These are phyloP conservation scores for Nicotiana tabacum DNA, from an alignment of 257 asterid species.

Conservation along the genomic window DNA sequence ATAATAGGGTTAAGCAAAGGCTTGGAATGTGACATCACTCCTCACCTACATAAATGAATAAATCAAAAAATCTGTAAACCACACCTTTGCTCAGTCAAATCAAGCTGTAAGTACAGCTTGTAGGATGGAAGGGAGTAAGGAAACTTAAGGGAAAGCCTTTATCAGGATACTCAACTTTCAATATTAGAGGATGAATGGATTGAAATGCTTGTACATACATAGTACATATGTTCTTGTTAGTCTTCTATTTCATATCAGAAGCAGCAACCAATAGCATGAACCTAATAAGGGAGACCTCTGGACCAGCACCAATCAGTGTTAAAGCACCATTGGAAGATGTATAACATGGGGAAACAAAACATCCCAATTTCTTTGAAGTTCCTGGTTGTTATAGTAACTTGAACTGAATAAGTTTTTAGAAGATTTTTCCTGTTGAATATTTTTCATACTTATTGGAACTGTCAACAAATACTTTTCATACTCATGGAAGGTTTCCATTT, in stretches of 20 bases:
- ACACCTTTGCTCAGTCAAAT: not conserved
- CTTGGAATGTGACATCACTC: not conserved
- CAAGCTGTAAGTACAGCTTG: not conserved
- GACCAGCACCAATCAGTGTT: not conserved
- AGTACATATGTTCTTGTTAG: not conserved
- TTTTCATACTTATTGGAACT: not conserved
- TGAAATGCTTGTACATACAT: not conserved
- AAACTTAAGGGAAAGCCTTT: not conserved
- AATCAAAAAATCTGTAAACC: not conserved
- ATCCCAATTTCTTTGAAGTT: not conserved
- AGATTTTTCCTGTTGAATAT: not conserved
- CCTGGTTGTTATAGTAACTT: not conserved
- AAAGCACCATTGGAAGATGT: not conserved
- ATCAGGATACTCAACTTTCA: not conserved
- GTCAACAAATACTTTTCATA: not conserved
- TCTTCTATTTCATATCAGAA: not conserved
- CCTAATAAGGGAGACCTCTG: conserved; percentile 1
- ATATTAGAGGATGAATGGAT: not conserved
- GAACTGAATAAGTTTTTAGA: not conserved
- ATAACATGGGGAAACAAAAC: not conserved
- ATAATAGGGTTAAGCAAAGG: not conserved
- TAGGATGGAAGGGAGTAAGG: not conserved
- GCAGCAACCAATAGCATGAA: not conserved
- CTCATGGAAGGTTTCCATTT: not conserved
- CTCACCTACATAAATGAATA: not conserved